Conservation (phyloP, 768 basidiomycete species). For the Podaxis pistillaris region DNA sequence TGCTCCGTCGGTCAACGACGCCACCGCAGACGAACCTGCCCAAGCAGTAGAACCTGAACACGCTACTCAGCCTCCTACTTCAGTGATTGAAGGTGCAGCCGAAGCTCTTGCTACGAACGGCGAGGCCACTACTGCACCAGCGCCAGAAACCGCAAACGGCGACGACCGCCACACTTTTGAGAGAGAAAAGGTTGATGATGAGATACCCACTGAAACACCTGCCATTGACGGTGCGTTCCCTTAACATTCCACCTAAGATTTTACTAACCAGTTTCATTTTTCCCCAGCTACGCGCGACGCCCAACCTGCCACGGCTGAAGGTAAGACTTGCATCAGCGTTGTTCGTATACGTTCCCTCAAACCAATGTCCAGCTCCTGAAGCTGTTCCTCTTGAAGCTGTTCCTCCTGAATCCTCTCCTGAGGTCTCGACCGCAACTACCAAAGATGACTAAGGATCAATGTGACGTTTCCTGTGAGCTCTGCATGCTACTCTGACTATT, state of each 20-base stretch:
- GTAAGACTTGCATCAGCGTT: not conserved
- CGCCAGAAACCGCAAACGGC: slow-evolving; percentile 13
- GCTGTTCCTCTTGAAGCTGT: not conserved
- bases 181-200: not conserved
- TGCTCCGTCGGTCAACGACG: not conserved
- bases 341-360: not conserved
- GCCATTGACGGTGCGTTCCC: not conserved
- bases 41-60: not conserved
- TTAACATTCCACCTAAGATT: not conserved
- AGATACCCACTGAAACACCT: not conserved
- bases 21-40: not conserved
- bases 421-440: not conserved
- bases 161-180: not conserved
- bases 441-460: not conserved
- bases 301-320: not conserved
- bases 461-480: not conserved
- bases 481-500: not conserved
- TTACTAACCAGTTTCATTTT: not conserved
- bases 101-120: not conserved
- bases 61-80: not conserved
- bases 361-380: not conserved
- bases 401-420: not conserved
- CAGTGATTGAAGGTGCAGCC: not conserved
- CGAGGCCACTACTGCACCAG: not conserved
- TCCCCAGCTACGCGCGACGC: not conserved